Percentiles rank a stretch among this genome's conserved stretches.
phyloP scores from a whole-genome alignment of 371 early-diverging fungal species.

The Entomophthora muscae region DNA sequence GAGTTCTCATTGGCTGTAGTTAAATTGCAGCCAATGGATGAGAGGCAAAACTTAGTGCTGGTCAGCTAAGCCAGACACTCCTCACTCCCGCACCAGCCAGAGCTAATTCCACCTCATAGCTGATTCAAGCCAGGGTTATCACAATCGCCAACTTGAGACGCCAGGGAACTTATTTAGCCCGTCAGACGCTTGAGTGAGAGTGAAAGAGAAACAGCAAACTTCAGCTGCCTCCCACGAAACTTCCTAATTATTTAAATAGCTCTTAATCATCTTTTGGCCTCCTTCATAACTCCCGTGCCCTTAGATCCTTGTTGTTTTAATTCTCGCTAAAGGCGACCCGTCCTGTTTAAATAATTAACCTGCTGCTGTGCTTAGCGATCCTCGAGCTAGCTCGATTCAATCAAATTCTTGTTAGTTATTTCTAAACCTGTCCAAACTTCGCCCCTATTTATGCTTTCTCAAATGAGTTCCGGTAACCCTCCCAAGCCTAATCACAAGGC shows the following conservation, averaged over 20 bases:
- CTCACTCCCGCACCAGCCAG: not conserved
- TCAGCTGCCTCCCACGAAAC: not conserved
- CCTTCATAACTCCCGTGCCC: not conserved
- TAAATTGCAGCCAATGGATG: not conserved
- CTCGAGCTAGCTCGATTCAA: not conserved
- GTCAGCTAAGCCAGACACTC: too few species aligned
- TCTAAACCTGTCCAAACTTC: too few species aligned
- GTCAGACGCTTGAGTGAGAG: not conserved
- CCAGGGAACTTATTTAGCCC: not conserved
- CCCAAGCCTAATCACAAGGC: constrained; percentile 13
- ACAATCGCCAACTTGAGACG: not conserved
- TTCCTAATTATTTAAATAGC: not conserved
- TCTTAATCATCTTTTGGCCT: too few species aligned
- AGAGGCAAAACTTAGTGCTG: not conserved
- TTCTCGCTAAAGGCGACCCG: not conserved
- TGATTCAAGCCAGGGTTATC: not conserved
- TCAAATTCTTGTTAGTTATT: not conserved
- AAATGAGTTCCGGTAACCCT: not conserved
- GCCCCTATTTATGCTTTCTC: not conserved
- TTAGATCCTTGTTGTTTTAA: not conserved
- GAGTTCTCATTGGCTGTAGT: not conserved
- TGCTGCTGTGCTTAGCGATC: not conserved
- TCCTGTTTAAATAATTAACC: not conserved
- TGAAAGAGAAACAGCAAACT: not conserved
- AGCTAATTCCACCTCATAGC: not conserved